These are phyloP conservation scores for Anthoceros angustus DNA, from an alignment of 225 moss, liverwort and hornwort species.

Conservation along the genomic window DNA sequence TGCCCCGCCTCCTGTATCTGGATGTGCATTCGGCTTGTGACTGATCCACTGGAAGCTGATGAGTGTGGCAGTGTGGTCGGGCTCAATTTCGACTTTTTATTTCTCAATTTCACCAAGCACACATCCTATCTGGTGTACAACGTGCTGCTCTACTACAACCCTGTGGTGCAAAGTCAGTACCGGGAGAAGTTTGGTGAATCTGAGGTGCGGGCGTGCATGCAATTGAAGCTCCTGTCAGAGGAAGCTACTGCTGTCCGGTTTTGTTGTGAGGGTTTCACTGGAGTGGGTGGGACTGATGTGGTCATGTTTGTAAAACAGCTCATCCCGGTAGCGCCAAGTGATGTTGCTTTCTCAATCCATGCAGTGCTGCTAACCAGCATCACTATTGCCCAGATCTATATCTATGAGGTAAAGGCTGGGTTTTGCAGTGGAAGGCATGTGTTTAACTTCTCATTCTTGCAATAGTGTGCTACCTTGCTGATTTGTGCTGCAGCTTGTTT, in stretches of 20 bases:
- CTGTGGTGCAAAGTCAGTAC: slow-evolving; percentile 71
- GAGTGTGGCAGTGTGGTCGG: slow-evolving; percentile 62
- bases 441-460: neutral
- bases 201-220: slow-evolving; percentile 35
- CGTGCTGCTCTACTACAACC: slow-evolving; percentile 78
- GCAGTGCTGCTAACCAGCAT: slow-evolving; percentile 55
- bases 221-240: neutral
- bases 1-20: neutral
- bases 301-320: slow-evolving; percentile 20
- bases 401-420: slow-evolving; percentile 39
- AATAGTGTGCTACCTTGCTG: neutral
- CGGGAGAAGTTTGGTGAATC: slow-evolving; percentile 70
- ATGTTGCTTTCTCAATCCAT: slow-evolving; percentile 90
- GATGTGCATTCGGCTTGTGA: neutral
- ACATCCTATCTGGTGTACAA: slow-evolving; percentile 80
- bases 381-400: slow-evolving; percentile 37
- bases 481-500: slow-evolving; percentile 3
- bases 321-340: slow-evolving; percentile 83
- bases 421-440: neutral
- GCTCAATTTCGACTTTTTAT: slow-evolving; percentile 67
- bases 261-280: neutral
- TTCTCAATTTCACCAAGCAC: slow-evolving; percentile 89
- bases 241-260: neutral
- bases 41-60: neutral
- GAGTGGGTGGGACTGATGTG: neutral